Conservation (phyloP, 495 filamentous ascomycete genomes). For the Annulohypoxylon nitens region DNA sequence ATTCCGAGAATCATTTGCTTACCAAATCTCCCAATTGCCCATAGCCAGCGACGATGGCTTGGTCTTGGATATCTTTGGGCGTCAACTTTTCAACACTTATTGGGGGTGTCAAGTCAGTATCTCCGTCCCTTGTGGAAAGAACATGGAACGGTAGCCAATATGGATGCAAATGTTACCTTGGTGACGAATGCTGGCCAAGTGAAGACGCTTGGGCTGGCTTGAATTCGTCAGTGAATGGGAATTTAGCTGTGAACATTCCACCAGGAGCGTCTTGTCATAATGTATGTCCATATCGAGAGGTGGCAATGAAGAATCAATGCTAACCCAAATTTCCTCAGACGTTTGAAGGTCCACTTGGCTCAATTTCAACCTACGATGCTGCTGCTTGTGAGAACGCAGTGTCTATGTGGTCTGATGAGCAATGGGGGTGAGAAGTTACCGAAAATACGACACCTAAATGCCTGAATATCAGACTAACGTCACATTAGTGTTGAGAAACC, state of each 20-base stretch:
- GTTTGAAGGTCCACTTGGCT: conserved; percentile 57
- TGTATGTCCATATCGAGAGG: conserved; percentile 26
- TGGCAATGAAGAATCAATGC: not conserved
- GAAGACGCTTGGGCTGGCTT: conserved; percentile 50
- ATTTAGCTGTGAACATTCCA: conserved; percentile 55
- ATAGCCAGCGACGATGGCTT: conserved; percentile 32
- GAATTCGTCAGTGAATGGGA: conserved; percentile 58
- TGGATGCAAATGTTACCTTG: conserved; percentile 60
- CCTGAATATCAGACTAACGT: conserved; percentile 18
- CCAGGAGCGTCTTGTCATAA: conserved; percentile 58
- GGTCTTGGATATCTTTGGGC: conserved; percentile 22
- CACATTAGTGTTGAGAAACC: conserved; percentile 54
- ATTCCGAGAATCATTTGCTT: not conserved
- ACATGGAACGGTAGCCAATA: conserved; percentile 52
- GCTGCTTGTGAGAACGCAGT: conserved; percentile 52
- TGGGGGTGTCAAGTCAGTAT: conserved; percentile 8
- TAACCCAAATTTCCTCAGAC: conserved; percentile 30
- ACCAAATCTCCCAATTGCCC: not conserved
- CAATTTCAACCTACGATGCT: conserved; percentile 55
- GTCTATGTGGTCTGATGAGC: conserved; percentile 53
- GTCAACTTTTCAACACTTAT: conserved; percentile 21
- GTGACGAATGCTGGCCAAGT: conserved; percentile 60
- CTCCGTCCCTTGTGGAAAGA: conserved; percentile 41
- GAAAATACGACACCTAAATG: not conserved
- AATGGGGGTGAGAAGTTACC: conserved; percentile 52